Evolutionary conservation across 768 basidiomycete genomes (phyloP).

Genomic region (Jaapia argillacea): DNA sequence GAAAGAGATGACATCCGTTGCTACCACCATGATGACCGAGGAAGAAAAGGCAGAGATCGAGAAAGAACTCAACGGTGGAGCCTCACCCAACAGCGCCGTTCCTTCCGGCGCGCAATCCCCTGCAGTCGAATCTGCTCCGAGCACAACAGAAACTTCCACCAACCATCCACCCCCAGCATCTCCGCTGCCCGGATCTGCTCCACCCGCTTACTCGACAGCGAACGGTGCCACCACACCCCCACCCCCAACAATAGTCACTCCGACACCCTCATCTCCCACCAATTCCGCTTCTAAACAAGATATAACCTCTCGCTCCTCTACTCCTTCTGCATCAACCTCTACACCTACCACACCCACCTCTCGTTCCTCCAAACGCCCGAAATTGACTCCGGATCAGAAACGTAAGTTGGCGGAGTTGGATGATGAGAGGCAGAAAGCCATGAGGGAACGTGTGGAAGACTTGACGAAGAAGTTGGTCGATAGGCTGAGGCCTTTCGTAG

Average conservation of each 20-base stretch:
- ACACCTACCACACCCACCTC: slow-evolving; percentile 7
- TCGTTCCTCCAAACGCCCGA: slow-evolving; percentile 26
- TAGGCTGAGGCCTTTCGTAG: slow-evolving; percentile 81
- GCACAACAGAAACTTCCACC: slow-evolving; percentile 11
- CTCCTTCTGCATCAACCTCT: slow-evolving; percentile 9
- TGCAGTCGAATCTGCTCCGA: slow-evolving; percentile 7
- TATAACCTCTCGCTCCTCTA: slow-evolving; percentile 7
- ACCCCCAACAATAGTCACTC: not conserved
- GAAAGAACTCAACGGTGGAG: slow-evolving; percentile 48
- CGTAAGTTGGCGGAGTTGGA: slow-evolving; percentile 80
- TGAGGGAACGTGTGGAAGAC: slow-evolving; percentile 67
- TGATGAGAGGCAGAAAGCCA: slow-evolving; percentile 64
- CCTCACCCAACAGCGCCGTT: slow-evolving; percentile 16
- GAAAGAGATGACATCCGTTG: slow-evolving; percentile 85
- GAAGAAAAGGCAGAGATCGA: slow-evolving; percentile 89
- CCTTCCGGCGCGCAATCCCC: slow-evolving; percentile 15
- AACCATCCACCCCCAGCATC: slow-evolving; percentile 4
- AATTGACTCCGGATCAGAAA: slow-evolving; percentile 73
- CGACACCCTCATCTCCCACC: slow-evolving; percentile 7
- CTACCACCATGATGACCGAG: slow-evolving; percentile 82
- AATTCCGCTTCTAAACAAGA: slow-evolving; percentile 10
- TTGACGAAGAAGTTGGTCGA: slow-evolving; percentile 77
- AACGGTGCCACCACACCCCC: slow-evolving; percentile 3
- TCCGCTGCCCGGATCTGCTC: slow-evolving; percentile 3
- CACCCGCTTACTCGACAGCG: not conserved